phyloP scores from a whole-genome alignment of 768 basidiomycete genomes.

The Auricularia sp. region DNA sequence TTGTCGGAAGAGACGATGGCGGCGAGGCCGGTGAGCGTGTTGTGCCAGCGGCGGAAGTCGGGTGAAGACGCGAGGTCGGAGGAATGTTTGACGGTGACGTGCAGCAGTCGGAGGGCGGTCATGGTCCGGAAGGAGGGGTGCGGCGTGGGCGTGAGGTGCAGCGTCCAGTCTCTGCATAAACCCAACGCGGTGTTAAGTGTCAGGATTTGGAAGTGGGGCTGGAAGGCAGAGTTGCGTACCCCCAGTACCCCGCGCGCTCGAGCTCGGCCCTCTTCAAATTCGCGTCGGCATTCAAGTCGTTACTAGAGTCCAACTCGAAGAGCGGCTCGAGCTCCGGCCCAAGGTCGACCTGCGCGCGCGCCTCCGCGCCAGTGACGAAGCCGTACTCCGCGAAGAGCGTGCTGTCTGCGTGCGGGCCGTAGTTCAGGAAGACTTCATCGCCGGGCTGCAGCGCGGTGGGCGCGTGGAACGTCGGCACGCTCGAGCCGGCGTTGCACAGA shows the following conservation, averaged over 20 bases:
- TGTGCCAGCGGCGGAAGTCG: not conserved
- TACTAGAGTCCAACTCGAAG: conserved; percentile 10
- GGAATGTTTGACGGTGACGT: conserved; percentile 30
- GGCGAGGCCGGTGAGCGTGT: not conserved
- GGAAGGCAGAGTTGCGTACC: conserved; percentile 33
- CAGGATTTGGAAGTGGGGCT: no score
- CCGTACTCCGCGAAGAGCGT: conserved; percentile 86
- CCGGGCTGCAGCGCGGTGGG: conserved; percentile 26
- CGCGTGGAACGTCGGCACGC: conserved; percentile 26
- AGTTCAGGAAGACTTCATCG: conserved; percentile 67
- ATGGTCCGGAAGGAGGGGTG: conserved; percentile 78
- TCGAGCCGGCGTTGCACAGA: conserved; percentile 3
- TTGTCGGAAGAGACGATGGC: no score
- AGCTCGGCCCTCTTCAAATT: conserved; percentile 43
- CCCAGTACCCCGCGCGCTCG: conserved; percentile 67
- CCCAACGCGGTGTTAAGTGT: not conserved
- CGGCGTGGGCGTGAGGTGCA: conserved; percentile 50
- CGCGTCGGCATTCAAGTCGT: no score
- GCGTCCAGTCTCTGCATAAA: conserved; percentile 61
- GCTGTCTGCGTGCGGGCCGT: conserved; percentile 71
- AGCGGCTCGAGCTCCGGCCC: conserved; percentile 4
- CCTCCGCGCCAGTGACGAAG: conserved; percentile 40
- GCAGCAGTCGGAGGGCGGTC: conserved; percentile 56
- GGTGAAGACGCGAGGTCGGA: conserved; percentile 4
- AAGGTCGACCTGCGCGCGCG: conserved; percentile 9